Evolutionary conservation across 2,329 filamentous ascomycete species (phyloP), one percentile per base, ranked within the genome.

Genomic region (Cryphonectria japonica): DNA sequence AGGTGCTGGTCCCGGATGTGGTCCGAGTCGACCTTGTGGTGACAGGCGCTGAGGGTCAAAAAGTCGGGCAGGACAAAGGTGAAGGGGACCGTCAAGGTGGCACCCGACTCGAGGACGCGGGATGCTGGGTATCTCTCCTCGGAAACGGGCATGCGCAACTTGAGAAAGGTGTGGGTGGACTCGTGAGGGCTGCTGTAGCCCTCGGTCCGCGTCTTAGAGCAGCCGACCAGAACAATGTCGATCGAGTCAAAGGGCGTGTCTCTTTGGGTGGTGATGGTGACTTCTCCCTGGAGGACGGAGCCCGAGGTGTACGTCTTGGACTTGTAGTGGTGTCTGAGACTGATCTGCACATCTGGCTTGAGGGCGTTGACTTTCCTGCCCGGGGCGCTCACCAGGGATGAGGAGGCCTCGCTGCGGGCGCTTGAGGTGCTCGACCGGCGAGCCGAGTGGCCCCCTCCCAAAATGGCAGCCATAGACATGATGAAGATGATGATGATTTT

Each of bases 41-140:
- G 85, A 81, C 87, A 89, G 26, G 87, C 86, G 71, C 83, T 83
- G 66, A 89, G 80, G 26, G 87, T 89, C 71, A 89, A 84, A 68
- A 88, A 84, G 74, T 82, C 81, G n/a, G 87, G 87, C 22, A 89
- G 83, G 71, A 89, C 84, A 74, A 89, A 89, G 79, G 87, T 79
- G 80, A 89, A 87, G n/a, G 87, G 87, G 34, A 89, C 78, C 19
- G 76, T 82, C 78, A 87, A 87, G 37, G 81, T 82, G 73, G 78
- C 77, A 2, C 83, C 85, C n/a, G 82, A 80, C 77, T 85, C 80
- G 71, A 88, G 85, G 41, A 87, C 75, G 46, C 83, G 80, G 29
- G 83, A 79, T 9, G 79, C 78, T 2, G 87, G 87, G 68, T 88
- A 84, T 8, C 80, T 76, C 0, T 82, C 80, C n/a, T 82, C 80